These are phyloP conservation scores for Batkoa obscura DNA, from an alignment of 371 early-diverging fungal species.

Conservation along the genomic window DNA sequence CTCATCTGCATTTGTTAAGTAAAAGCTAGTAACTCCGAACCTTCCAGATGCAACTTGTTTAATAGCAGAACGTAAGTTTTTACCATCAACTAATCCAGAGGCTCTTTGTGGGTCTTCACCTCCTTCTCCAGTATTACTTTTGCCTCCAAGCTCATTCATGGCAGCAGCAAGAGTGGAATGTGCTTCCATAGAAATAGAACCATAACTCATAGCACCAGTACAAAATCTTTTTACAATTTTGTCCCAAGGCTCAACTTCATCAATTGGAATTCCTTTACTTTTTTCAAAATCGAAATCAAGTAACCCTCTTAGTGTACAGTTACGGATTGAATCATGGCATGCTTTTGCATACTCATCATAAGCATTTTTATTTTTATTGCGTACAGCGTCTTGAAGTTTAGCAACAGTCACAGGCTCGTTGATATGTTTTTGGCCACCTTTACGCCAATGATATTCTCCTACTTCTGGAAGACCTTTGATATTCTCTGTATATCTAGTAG, in stretches of 20 bases:
- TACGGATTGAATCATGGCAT: constrained; percentile 62
- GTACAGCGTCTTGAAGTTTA: constrained; percentile 88
- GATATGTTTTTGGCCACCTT: constrained; percentile 80
- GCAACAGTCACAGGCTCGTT: constrained; percentile 77
- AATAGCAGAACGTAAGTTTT: constrained; percentile 76
- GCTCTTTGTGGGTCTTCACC: constrained; percentile 88
- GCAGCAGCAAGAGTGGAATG: constrained; percentile 83
- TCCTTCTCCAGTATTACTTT: constrained; percentile 95
- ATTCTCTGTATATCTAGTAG: constrained; percentile 37
- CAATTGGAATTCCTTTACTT: constrained; percentile 56
- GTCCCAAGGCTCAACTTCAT: constrained; percentile 94
- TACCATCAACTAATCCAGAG: constrained; percentile 26
- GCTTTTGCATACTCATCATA: constrained; percentile 68
- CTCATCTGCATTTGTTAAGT: constrained; percentile 84
- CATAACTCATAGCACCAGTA: constrained; percentile 98
- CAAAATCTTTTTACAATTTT: constrained; percentile 85
- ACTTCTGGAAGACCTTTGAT: constrained; percentile 60
- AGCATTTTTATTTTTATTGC: constrained; percentile 63
- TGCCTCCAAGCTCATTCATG: constrained; percentile 89
- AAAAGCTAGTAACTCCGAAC: constrained; percentile 89
- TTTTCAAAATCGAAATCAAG: constrained; percentile 70
- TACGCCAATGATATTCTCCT: constrained; percentile 92
- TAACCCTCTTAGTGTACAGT: constrained; percentile 87
- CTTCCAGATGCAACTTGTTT: constrained; percentile 96
- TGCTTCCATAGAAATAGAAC: constrained; percentile 86